phyloP scores from a whole-genome alignment of 2,329 filamentous ascomycete species.

The Fusarium avenaceum region DNA sequence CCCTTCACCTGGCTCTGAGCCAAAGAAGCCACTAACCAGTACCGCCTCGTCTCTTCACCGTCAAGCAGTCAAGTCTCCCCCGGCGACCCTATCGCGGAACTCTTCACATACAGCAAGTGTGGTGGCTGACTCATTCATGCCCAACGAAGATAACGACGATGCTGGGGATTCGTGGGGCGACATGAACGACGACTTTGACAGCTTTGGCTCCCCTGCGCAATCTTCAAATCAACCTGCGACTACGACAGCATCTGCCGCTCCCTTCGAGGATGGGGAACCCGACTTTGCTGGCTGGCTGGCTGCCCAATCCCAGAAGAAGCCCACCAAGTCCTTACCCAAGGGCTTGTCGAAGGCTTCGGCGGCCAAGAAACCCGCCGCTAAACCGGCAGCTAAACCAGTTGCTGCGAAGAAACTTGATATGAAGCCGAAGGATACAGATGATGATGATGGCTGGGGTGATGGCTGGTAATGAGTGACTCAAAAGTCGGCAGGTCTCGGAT shows the following conservation, averaged over 20 bases:
- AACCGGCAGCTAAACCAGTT: constrained; percentile 60
- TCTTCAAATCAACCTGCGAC: constrained; percentile 49
- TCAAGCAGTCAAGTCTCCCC: constrained; percentile 69
- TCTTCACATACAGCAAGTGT: constrained; percentile 62
- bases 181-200: constrained; percentile 67
- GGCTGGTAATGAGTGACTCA: constrained; percentile 64
- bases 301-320: constrained; percentile 84
- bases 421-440: constrained; percentile 71
- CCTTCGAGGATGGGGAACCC: constrained; percentile 89
- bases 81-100: constrained; percentile 60
- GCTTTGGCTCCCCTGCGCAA: constrained; percentile 54
- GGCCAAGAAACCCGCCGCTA: constrained; percentile 59
- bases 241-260: constrained; percentile 56
- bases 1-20: constrained; percentile 57
- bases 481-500: background rate
- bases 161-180: constrained; percentile 83
- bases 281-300: constrained; percentile 97
- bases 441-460: constrained; percentile 75
- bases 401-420: constrained; percentile 77
- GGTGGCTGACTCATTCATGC: constrained; percentile 64
- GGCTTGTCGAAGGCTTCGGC: constrained; percentile 75
- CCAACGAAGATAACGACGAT: constrained; percentile 70
- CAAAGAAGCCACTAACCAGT: constrained; percentile 57
- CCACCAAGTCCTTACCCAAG: constrained; percentile 80
- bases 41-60: constrained; percentile 72